Percentiles rank a stretch among this genome's conserved stretches.
These are phyloP conservation scores for Colletotrichum sp. DNA, from an alignment of 2,329 filamentous ascomycete species.

Conservation along the genomic window DNA sequence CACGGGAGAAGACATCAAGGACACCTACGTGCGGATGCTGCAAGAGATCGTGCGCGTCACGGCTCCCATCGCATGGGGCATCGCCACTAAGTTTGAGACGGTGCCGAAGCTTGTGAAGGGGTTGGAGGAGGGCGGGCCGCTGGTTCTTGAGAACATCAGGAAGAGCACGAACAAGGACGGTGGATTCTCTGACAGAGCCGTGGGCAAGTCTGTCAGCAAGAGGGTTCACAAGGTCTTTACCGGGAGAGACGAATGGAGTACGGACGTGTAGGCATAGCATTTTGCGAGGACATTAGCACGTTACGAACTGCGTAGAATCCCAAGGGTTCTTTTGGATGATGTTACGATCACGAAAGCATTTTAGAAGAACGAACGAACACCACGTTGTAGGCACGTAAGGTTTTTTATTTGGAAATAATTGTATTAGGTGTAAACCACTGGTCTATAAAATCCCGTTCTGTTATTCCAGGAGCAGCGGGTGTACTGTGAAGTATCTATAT, in stretches of 20 bases:
- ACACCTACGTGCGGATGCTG: conserved; percentile 78
- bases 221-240: conserved; percentile 66
- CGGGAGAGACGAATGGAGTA: conserved; percentile 58
- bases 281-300: too few species aligned
- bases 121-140: conserved; percentile 63
- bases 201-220: conserved; percentile 64
- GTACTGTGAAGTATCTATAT: not conserved
- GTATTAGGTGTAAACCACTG: not conserved
- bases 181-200: conserved; percentile 54
- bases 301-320: not conserved
- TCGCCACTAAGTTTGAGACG: conserved; percentile 64
- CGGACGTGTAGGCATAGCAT: conserved; percentile 47
- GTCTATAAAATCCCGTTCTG: not conserved
- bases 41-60: conserved; percentile 78
- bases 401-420: not conserved
- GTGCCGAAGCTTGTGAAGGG: conserved; percentile 63
- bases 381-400: too few species aligned
- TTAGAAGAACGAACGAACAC: too few species aligned
- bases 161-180: conserved; percentile 65
- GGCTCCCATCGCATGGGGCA: conserved; percentile 72
- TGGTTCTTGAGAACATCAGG: conserved; percentile 64
- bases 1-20: conserved; percentile 66
- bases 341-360: too few species aligned
- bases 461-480: not conserved
- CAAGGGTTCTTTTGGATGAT: too few species aligned